Percentiles rank a stretch among this genome's conserved stretches.
These are phyloP conservation scores for Fragaria iinumae DNA, from an alignment of 306 rosid genomes.

Conservation along the genomic window DNA sequence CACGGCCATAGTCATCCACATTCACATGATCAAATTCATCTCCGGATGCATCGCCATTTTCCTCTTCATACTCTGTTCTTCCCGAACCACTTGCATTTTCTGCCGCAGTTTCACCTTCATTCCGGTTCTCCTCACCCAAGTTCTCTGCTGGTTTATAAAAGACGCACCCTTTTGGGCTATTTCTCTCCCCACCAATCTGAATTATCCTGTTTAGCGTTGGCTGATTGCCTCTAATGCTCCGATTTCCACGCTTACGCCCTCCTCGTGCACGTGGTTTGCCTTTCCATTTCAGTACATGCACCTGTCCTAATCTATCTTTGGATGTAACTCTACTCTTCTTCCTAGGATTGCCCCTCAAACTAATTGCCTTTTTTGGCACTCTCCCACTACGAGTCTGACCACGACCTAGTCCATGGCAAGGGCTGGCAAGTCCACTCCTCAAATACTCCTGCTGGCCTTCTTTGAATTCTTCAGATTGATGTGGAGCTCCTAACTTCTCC, in stretches of 20 bases:
- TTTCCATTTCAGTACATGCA: constrained; percentile 48
- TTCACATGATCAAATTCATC: constrained; percentile 36
- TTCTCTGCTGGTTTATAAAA: constrained; percentile 21
- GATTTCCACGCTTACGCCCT: constrained; percentile 40
- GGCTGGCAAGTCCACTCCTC: constrained; percentile 35
- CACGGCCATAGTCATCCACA: constrained; percentile 31
- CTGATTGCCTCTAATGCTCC: constrained; percentile 47
- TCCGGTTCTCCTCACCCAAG: constrained; percentile 25
- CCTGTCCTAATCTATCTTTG: constrained; percentile 37
- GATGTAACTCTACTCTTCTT: constrained; percentile 35
- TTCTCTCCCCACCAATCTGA: constrained; percentile 18
- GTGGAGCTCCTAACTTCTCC: constrained; percentile 25
- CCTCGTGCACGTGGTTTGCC: constrained; percentile 36
- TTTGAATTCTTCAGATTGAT: constrained; percentile 23
- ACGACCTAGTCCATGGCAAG: constrained; percentile 30
- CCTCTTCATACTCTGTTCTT: constrained; percentile 42
- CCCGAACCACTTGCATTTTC: constrained; percentile 39
- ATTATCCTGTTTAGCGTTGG: constrained; percentile 34
- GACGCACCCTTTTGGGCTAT: constrained; percentile 11
- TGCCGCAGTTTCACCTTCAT: constrained; percentile 20
- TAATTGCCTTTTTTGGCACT: constrained; percentile 32
- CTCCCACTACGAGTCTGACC: constrained; percentile 34
- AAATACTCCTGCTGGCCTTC: constrained; percentile 33
- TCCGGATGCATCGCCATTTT: constrained; percentile 36
- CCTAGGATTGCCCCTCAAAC: constrained; percentile 32